Evolutionary conservation across 495 filamentous ascomycete species (phyloP), one percentile per base, ranked within the genome.

Genomic region (Penicillium roqueforti): DNA sequence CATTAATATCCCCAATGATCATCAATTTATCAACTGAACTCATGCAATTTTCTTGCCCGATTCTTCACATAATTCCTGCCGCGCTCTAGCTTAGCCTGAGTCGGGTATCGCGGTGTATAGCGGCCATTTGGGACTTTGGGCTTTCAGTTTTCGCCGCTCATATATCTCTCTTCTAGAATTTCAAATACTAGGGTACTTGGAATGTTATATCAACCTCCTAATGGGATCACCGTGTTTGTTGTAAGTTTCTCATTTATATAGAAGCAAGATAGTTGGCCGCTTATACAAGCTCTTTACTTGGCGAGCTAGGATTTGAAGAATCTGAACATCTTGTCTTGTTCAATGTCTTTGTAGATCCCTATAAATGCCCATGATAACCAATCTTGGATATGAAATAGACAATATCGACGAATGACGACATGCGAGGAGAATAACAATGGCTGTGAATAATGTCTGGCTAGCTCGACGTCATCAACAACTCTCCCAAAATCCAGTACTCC

Each of bases 381-480:
- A 28, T 9, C n/a, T n/a, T n/a, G n/a, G n/a, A n/a, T n/a, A n/a
- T n/a, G 7, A 3, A 29, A 11, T 29, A 2, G 28, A 29, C 28
- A 22, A 36, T 23, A 36, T 9, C 2, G 16, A 47, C 31, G 18
- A 38, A 38, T 49, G 47, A 36, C 46, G 32, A 31, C 22, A 36
- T 49, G 32, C 8, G 7, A 18, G 19, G 29, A 49, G 29, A 49
- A 26, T 28, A 34, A 47, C 6, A 16, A 36, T 36, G 45, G 20
- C n/a, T 22, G 20, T 16, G 46, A 9, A 14, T 5, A 13, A n/a
- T n/a, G 19, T 11, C 16, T 57, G 42, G 41, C 16, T 5, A 5
- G 25, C 42, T 31, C 60, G 57, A 63, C 60, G 60, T 63, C 60
- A 63, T 45, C 25, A 41, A 20, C 39, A 44, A 18, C 26, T 4